Percentiles rank a stretch among this genome's conserved stretches.
Evolutionary conservation across 2,329 filamentous ascomycete species (phyloP).

Genomic region (Laburnicola sp.): DNA sequence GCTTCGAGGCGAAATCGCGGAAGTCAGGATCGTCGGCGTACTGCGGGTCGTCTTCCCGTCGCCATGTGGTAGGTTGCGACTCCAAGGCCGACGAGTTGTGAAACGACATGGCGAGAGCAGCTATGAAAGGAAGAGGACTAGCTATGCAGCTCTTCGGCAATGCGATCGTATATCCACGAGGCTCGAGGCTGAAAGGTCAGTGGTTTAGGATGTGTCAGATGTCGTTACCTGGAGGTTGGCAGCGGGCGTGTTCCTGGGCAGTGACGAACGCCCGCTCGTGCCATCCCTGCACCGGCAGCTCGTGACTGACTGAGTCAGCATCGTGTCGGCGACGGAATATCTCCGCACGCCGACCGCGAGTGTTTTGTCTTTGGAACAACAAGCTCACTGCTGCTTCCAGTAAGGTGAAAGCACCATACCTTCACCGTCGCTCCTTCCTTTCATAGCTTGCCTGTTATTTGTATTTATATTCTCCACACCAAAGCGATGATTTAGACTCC

Average conservation of each 20-base stretch:
- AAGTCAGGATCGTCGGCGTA: slow-evolving; percentile 95
- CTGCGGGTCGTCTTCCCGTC: slow-evolving; percentile 69
- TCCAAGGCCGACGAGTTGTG: slow-evolving; percentile 84
- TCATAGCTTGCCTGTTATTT: not conserved
- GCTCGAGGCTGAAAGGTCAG: slow-evolving; percentile 13
- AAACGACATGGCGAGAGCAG: slow-evolving; percentile 72
- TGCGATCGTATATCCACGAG: slow-evolving; percentile 11
- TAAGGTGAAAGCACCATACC: not conserved
- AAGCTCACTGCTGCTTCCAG: too few relatives aligned
- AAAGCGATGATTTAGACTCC: not conserved
- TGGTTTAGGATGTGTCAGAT: slow-evolving; percentile 9
- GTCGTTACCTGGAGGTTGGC: slow-evolving; percentile 33
- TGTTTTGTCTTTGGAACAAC: slow-evolving; percentile 31
- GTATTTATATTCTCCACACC: not conserved
- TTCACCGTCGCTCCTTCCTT: slow-evolving; percentile 1
- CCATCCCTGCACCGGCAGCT: slow-evolving; percentile 18
- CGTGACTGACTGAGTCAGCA: slow-evolving; percentile 17
- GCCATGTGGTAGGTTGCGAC: slow-evolving; percentile 70
- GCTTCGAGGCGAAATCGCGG: slow-evolving; percentile 74
- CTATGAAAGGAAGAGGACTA: not conserved
- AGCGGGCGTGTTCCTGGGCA: slow-evolving; percentile 25
- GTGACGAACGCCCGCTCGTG: slow-evolving; percentile 31
- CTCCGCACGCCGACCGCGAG: slow-evolving; percentile 25
- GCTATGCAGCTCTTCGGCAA: not conserved
- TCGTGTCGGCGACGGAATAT: slow-evolving; percentile 19